Base-by-base conservation (phyloP, 2,329 filamentous ascomycete species). In the Zymoseptoria tritici region DNA sequence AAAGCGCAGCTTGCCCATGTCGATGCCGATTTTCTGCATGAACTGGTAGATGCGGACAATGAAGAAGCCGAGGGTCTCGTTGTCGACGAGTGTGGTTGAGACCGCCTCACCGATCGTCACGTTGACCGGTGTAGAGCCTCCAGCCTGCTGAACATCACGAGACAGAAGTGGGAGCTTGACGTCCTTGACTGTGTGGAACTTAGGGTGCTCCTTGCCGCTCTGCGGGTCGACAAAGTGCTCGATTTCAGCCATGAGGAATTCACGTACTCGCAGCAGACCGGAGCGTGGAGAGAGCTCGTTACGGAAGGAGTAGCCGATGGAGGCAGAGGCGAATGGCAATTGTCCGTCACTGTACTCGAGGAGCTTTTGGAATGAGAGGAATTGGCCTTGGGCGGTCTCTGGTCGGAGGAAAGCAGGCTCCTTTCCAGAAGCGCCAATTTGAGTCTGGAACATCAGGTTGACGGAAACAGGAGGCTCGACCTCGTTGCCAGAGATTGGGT, bases 171-270 rank as follows among this genome's bases (percentile, higher is more conserved):
- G 84, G 60, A 99, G 82, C 79, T 96, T 88, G 53, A 94, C 78
- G 67, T 96, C 80, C 72, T 90, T 87, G 60, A 99, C 87, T 70
- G 96, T 90, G 52, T 85, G 77, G 77, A 99, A 99, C 59, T 92
- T 88, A 56, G 83, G 78, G 75, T 99, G 94, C 79, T 94, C 95
- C 85, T 99, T 99, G 77, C 91, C 91, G 72, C 91, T 86, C 71
- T 94, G 82, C 9, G 94, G 94, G 71, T 99, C 94, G 67, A 99
- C 94, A 73, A 90, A 99, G 76, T 99, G 94, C 80, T 99, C 94
- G 68, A 99, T 96, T 78, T 99, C 94, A 22, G 93, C 94, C 94
- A 99, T 97, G 69, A 97, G 78, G 79, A 99, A 97, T 76, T 99
- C 94, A 69, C 94, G 90, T 51, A 99, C 94, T 68, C 94, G 89